Percentiles rank a stretch among this genome's conserved stretches.
These are phyloP conservation scores for Pedinophyceae sp. DNA, from an alignment of 139 green algal genomes.

Conservation along the genomic window DNA sequence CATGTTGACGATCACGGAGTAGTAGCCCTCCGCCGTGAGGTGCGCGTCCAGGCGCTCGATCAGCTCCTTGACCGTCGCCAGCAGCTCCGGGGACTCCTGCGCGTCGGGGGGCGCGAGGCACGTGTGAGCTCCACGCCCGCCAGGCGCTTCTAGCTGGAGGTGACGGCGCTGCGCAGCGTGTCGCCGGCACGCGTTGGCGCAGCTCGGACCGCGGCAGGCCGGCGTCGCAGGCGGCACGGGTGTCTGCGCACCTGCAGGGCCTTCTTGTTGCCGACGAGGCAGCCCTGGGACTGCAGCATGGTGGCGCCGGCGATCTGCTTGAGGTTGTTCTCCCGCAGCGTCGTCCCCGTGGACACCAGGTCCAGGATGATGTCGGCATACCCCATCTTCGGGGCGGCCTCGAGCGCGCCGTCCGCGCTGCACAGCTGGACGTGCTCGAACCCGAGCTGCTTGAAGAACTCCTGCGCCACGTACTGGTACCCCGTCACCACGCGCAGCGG, in stretches of 20 bases:
- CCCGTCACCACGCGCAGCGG: slow-evolving; percentile 37
- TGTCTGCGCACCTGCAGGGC: slow-evolving; percentile 24
- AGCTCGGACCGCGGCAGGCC: slow-evolving; percentile 42
- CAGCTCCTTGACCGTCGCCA: slow-evolving; percentile 72
- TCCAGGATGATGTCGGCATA: slow-evolving; percentile 95
- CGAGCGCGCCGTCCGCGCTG: slow-evolving; percentile 56
- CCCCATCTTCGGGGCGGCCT: slow-evolving; percentile 92
- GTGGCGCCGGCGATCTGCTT: slow-evolving; percentile 62
- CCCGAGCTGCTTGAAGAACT: slow-evolving; percentile 68
- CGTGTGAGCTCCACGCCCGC: too few species aligned
- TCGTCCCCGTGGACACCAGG: slow-evolving; percentile 81
- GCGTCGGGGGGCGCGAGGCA: too few species aligned
- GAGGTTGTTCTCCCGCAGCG: slow-evolving; percentile 95
- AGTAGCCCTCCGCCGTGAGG: slow-evolving; percentile 72
- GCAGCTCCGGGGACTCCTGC: slow-evolving; percentile 23
- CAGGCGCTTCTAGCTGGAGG: too few species aligned
- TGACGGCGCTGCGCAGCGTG: too few species aligned
- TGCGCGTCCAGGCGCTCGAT: slow-evolving; percentile 92
- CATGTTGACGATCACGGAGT: slow-evolving; percentile 32
- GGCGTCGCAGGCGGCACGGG: slow-evolving; percentile 19
- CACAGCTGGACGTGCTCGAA: slow-evolving; percentile 62
- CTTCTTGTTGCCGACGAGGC: slow-evolving; percentile 63
- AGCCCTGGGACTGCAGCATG: slow-evolving; percentile 67
- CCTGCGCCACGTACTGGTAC: slow-evolving; percentile 46
- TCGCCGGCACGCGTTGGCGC: too few species aligned